Percentiles rank a stretch among this genome's conserved stretches.
phyloP scores from a whole-genome alignment of 345 rosid species.

The Pistacia atlantica region DNA sequence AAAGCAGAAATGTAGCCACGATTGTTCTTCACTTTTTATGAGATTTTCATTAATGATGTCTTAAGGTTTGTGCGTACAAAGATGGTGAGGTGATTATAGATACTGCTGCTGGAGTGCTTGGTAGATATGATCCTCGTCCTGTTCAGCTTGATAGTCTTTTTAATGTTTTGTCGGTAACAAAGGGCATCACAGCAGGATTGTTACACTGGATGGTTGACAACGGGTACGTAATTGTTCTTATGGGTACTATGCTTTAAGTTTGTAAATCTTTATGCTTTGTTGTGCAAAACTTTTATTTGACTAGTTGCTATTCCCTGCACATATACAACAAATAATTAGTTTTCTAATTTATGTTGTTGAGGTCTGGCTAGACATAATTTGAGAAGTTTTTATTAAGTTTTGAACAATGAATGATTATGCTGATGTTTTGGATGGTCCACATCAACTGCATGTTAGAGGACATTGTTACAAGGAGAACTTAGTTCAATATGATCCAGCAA shows the following conservation, averaged over 20 bases:
- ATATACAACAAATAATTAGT: not conserved
- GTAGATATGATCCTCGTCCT: slow-evolving; percentile 96
- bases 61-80: slow-evolving; percentile 91
- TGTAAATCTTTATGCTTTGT: not conserved
- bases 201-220: slow-evolving; percentile 88
- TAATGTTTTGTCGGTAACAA: slow-evolving; percentile 86
- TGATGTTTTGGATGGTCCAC: not conserved
- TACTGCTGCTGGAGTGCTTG: slow-evolving; percentile 95
- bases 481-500: not conserved
- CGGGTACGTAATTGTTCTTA: slow-evolving; percentile 50
- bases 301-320: not conserved
- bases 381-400: too few relatives aligned
- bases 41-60: slow-evolving; percentile 15
- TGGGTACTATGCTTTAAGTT: not conserved
- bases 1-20: too few relatives aligned
- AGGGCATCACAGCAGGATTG: slow-evolving; percentile 96
- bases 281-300: not conserved
- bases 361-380: not conserved
- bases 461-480: not conserved
- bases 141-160: slow-evolving; percentile 94
- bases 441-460: not conserved
- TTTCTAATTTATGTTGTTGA: not conserved
- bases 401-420: not conserved
- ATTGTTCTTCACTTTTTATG: not conserved
- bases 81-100: slow-evolving; percentile 89